Conservation (phyloP, 164 flowering plant species). For the Magnolia kwangsiensis region DNA sequence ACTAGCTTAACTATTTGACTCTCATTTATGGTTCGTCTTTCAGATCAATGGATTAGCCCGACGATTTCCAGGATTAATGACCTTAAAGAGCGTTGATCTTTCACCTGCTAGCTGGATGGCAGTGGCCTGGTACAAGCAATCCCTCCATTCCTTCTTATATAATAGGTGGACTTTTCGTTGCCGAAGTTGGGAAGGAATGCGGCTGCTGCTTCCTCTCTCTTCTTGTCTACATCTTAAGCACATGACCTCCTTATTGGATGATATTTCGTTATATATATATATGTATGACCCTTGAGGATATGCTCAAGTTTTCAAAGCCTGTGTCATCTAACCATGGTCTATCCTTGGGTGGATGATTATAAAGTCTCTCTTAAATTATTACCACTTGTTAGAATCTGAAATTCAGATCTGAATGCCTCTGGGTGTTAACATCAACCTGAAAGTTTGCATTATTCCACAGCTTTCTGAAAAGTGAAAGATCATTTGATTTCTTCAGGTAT, state of each 20-base stretch:
- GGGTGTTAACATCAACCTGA: neutral
- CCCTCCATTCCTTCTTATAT: neutral
- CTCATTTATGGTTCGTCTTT: neutral
- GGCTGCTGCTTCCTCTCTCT: no score
- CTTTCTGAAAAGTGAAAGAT: neutral
- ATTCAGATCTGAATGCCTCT: neutral
- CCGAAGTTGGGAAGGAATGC: neutral
- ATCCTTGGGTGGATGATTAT: no score
- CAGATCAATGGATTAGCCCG: slow-evolving; percentile 41
- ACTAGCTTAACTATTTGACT: neutral
- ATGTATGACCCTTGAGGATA: no score
- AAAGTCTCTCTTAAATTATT: no score
- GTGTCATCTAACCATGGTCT: no score
- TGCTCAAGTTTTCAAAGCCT: no score
- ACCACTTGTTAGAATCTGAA: neutral
- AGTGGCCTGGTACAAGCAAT: slow-evolving; percentile 44
- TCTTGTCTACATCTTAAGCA: no score
- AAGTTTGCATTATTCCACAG: neutral
- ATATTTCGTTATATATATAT: no score
- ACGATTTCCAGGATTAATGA: slow-evolving; percentile 34
- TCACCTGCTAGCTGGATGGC: slow-evolving; percentile 79
- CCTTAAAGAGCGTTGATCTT: slow-evolving; percentile 53
- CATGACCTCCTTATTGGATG: no score
- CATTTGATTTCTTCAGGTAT: slow-evolving; percentile 49
- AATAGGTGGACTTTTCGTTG: neutral